These are phyloP conservation scores for Coemansia reversa DNA, from an alignment of 192 early-diverging fungal species.

Conservation along the genomic window DNA sequence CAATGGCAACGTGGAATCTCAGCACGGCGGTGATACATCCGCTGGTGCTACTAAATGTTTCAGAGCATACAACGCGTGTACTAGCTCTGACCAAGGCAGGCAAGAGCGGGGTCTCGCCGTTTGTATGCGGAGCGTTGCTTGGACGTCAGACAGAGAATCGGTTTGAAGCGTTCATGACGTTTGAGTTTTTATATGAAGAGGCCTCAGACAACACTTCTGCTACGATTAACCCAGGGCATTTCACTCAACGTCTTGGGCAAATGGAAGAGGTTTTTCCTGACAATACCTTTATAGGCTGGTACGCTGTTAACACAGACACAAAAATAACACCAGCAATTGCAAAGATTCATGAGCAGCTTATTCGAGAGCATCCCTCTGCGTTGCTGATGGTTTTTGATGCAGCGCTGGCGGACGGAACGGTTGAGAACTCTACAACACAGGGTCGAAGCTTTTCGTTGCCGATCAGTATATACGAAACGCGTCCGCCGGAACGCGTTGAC, in stretches of 20 bases:
- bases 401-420: conserved; percentile 22
- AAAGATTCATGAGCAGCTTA: conserved; percentile 33
- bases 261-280: conserved; percentile 44
- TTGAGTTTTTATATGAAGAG: conserved; percentile 38
- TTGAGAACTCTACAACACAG: neutral
- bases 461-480: conserved; percentile 42
- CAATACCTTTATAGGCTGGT: conserved; percentile 50
- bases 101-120: conserved; percentile 8
- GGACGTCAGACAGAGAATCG: conserved; percentile 37
- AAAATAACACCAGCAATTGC: conserved; percentile 13
- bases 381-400: conserved; percentile 49
- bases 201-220: neutral
- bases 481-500: conserved; percentile 20
- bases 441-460: conserved; percentile 27
- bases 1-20: conserved; percentile 12
- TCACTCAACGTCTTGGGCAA: conserved; percentile 27
- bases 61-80: conserved; percentile 49
- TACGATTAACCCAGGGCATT: conserved; percentile 22
- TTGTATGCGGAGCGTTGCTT: conserved; percentile 36
- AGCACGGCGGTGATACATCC: conserved; percentile 45
- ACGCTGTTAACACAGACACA: conserved; percentile 26
- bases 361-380: conserved; percentile 23
- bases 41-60: conserved; percentile 49
- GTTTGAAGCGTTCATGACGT: conserved; percentile 38
- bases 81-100: conserved; percentile 25